A percentile compares a stretch with the other conserved stretches of the same genome.
Evolutionary conservation across 257 asterid genomes (phyloP).

Genomic region (Solanum medicagineum): DNA sequence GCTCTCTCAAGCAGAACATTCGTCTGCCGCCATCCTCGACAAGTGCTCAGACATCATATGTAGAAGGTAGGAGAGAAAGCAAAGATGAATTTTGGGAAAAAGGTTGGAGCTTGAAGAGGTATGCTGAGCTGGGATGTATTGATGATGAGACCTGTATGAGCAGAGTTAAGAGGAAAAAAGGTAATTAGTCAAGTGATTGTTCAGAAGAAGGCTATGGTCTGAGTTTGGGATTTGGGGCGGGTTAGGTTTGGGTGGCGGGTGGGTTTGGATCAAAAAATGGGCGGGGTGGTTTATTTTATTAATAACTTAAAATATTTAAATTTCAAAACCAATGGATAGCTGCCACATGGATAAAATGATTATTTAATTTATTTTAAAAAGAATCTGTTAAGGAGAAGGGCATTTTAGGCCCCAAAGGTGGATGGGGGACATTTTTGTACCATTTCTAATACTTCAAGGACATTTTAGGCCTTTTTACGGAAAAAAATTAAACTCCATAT

Average conservation of each 20-base stretch:
- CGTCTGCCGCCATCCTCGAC: slow-evolving; percentile 52
- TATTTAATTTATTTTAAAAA: too few relatives aligned
- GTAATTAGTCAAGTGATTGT: slow-evolving; percentile 18
- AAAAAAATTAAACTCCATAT: background rate
- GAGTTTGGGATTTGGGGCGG: slow-evolving; percentile 3
- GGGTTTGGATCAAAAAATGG: too few relatives aligned
- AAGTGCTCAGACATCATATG: slow-evolving; percentile 5
- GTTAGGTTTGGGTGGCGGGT: too few relatives aligned
- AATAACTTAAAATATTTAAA: too few relatives aligned
- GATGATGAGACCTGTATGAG: slow-evolving; percentile 36
- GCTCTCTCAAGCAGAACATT: slow-evolving; percentile 58
- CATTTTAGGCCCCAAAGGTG: too few relatives aligned
- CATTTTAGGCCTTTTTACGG: too few relatives aligned
- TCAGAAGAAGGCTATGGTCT: slow-evolving; percentile 30
- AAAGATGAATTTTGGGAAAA: slow-evolving; percentile 45
- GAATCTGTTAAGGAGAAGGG: too few relatives aligned
- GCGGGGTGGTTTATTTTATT: too few relatives aligned
- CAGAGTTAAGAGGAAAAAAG: slow-evolving; percentile 60
- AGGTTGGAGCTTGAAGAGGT: slow-evolving; percentile 49
- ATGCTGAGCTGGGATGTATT: slow-evolving; percentile 34
- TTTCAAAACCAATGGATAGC: too few relatives aligned
- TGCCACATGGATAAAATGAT: too few relatives aligned
- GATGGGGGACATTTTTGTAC: too few relatives aligned
- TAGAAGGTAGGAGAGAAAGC: slow-evolving; percentile 35
- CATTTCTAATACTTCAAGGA: too few relatives aligned